Evolutionary conservation across 768 basidiomycete species (phyloP).

Genomic region (Tephrocybe rancida): DNA sequence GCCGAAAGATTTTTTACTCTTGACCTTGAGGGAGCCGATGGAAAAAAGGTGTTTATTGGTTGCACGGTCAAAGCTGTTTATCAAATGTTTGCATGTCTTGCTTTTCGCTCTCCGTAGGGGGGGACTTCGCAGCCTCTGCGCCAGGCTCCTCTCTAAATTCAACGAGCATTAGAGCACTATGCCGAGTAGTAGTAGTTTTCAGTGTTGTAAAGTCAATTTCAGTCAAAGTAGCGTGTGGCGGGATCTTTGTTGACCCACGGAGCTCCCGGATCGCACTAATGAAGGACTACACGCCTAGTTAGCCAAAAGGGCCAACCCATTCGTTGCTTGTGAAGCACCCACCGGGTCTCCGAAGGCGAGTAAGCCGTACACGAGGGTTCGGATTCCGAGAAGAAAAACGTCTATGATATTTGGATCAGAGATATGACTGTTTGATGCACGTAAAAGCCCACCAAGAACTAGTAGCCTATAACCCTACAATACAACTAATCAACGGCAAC

Average conservation of each 20-base stretch:
- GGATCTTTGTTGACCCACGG: not conserved
- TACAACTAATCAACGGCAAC: not conserved
- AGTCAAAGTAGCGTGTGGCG: not conserved
- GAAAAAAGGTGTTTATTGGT: too few species aligned
- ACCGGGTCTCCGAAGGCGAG: constrained; percentile 20
- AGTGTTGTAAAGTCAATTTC: not conserved
- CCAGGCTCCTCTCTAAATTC: not conserved
- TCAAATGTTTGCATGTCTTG: not conserved
- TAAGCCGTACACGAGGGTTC: constrained; percentile 17
- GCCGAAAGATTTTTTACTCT: too few species aligned
- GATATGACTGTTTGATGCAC: not conserved
- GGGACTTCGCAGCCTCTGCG: not conserved
- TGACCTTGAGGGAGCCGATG: too few species aligned
- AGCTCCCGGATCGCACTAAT: not conserved
- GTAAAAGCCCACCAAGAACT: constrained; percentile 14
- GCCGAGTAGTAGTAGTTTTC: not conserved
- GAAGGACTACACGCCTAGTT: not conserved
- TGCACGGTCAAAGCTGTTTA: not conserved
- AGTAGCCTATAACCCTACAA: constrained; percentile 18
- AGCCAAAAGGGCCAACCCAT: not conserved
- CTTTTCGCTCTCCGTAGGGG: not conserved
- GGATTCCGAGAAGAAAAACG: constrained; percentile 18
- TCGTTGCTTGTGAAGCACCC: not conserved
- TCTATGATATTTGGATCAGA: constrained; percentile 3
- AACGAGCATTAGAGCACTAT: not conserved